phyloP scores from a whole-genome alignment of 495 filamentous ascomycete species.

The Penicillium soppii region DNA sequence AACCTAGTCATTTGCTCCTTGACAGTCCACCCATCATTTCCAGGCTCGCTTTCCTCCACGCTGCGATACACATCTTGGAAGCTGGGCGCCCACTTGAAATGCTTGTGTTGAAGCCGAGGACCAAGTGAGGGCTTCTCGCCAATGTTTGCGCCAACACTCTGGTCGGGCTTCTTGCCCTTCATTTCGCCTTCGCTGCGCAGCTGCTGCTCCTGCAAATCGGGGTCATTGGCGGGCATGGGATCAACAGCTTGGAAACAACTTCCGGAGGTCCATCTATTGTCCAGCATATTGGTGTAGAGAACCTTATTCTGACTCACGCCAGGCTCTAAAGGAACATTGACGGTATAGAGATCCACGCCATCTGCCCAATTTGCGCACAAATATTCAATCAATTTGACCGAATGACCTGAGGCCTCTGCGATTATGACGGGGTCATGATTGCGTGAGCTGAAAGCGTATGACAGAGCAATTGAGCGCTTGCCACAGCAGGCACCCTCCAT shows the following conservation, averaged over 20 bases:
- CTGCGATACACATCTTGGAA: constrained; percentile 83
- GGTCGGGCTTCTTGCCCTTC: constrained; percentile 24
- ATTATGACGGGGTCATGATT: constrained; percentile 80
- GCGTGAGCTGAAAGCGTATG: constrained; percentile 80
- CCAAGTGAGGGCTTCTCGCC: constrained; percentile 13
- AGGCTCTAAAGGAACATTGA: constrained; percentile 82
- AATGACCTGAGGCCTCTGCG: constrained; percentile 64
- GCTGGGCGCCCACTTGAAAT: constrained; percentile 91
- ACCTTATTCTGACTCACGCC: constrained; percentile 66
- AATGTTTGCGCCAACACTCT: not conserved
- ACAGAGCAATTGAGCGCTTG: constrained; percentile 74
- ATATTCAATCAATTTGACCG: constrained; percentile 74
- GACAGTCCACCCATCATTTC: constrained; percentile 94
- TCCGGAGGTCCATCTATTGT: constrained; percentile 82
- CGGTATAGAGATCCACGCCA: constrained; percentile 76
- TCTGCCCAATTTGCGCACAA: constrained; percentile 70
- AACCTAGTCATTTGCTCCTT: constrained; percentile 87
- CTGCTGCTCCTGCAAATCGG: constrained; percentile 58
- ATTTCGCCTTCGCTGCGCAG: constrained; percentile 60
- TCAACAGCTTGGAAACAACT: constrained; percentile 74
- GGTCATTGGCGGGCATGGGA: constrained; percentile 39
- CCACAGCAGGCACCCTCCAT: constrained; percentile 89
- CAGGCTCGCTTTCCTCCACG: constrained; percentile 74
- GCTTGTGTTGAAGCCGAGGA: constrained; percentile 64
- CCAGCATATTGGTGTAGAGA: constrained; percentile 77